Conservation (phyloP, 768 basidiomycete species). For the Boletus vinaceobasis region DNA sequence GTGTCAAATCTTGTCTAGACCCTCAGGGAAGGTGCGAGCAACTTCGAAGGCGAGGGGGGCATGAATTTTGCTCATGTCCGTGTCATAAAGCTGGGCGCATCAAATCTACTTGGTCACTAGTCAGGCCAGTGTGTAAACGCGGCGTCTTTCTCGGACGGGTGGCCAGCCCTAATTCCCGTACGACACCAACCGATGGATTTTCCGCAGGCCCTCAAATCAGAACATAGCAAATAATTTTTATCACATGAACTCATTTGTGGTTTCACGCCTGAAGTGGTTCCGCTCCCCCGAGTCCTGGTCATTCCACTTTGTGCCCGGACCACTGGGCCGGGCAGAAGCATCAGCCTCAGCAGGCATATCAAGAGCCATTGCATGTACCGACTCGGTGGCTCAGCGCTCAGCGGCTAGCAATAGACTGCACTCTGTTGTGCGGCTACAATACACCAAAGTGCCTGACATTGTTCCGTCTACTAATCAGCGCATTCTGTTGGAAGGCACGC, state of each 20-base stretch:
- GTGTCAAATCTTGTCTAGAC: conserved; percentile 7
- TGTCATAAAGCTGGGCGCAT: conserved; percentile 20
- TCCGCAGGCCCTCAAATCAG: conserved; percentile 1
- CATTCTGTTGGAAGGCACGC: conserved; percentile 5
- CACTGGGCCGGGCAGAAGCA: conserved; percentile 1
- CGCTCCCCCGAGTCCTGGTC: neutral
- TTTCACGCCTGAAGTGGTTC: conserved; percentile 8
- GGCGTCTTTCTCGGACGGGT: conserved; percentile 5
- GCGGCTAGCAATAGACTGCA: neutral
- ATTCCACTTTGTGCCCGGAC: conserved; percentile 1
- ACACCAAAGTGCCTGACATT: neutral
- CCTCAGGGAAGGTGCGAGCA: neutral
- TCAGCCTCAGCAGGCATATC: neutral
- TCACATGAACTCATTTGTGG: conserved; percentile 9
- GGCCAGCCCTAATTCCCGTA: conserved; percentile 22
- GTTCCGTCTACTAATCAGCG: conserved; percentile 3
- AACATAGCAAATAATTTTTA: conserved; percentile 7
- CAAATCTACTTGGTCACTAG: conserved; percentile 5
- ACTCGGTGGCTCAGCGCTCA: neutral
- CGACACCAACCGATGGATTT: conserved; percentile 3
- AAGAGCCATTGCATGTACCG: neutral
- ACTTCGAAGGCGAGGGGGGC: conserved; percentile 1
- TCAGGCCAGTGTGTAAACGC: conserved; percentile 7
- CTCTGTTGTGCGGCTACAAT: neutral
- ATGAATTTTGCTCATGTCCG: conserved; percentile 23